Percentiles rank a stretch among this genome's conserved stretches.
phyloP scores from a whole-genome alignment of 1,284 basidiomycete species.

The Cutaneotrichosporon cutaneum region DNA sequence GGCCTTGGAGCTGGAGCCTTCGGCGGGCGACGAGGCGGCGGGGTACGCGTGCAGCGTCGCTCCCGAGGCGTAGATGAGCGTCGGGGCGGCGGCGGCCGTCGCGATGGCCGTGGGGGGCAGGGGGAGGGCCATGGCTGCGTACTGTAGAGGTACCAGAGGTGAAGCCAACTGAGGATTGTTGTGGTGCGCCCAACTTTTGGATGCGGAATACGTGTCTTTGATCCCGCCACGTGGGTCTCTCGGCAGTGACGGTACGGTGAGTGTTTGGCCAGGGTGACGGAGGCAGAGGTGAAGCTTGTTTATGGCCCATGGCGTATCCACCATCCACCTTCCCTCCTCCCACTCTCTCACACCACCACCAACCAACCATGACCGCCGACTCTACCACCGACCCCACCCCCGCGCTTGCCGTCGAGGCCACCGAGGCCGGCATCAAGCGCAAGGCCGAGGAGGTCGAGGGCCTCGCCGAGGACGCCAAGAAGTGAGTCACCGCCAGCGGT shows the following conservation, averaged over 20 bases:
- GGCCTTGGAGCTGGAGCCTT: slow-evolving; percentile 15
- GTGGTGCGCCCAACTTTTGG: slow-evolving; percentile 4
- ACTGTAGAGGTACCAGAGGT: too few relatives aligned
- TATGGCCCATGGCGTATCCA: background rate
- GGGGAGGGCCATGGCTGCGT: slow-evolving; percentile 14
- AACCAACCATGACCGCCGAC: slow-evolving; percentile 23
- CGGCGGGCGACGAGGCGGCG: slow-evolving; percentile 14
- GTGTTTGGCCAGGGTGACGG: background rate
- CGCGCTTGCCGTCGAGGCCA: background rate
- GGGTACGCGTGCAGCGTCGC: slow-evolving; percentile 19
- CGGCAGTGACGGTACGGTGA: background rate
- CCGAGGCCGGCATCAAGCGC: slow-evolving; percentile 33
- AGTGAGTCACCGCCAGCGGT: slow-evolving; percentile 35
- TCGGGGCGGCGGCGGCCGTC: slow-evolving; percentile 14
- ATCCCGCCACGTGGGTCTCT: background rate
- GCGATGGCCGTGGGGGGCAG: slow-evolving; percentile 24
- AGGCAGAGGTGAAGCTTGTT: background rate
- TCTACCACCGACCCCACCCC: slow-evolving; percentile 12
- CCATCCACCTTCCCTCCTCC: slow-evolving; percentile 1
- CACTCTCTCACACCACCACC: slow-evolving; percentile 15
- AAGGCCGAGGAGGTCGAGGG: slow-evolving; percentile 31
- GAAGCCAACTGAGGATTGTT: background rate
- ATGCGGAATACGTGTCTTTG: background rate
- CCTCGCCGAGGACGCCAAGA: slow-evolving; percentile 31
- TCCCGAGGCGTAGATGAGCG: slow-evolving; percentile 17